A percentile compares a stretch with the other conserved stretches of the same genome.
phyloP scores from a whole-genome alignment of 257 asterid genomes.

The Penstemon barbatus region DNA sequence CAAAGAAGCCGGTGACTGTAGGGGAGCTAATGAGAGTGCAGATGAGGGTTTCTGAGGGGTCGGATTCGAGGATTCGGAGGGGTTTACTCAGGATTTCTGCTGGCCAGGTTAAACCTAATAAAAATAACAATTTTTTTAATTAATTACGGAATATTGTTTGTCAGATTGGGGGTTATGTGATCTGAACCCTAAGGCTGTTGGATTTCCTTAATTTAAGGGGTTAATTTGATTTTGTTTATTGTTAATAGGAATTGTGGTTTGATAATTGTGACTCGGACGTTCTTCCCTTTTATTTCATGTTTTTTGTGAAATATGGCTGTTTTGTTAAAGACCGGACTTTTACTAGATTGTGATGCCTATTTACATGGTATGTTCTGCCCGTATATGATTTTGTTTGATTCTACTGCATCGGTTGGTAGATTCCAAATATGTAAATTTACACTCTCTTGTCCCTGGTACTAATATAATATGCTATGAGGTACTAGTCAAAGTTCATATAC shows the following conservation, averaged over 20 bases:
- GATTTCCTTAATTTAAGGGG: neutral
- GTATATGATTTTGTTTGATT: neutral
- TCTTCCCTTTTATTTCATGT: neutral
- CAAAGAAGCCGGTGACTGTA: constrained; percentile 72
- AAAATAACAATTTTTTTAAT: too few species aligned
- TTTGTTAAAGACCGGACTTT: constrained; percentile 9
- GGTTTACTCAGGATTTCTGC: constrained; percentile 92
- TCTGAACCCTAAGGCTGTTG: neutral
- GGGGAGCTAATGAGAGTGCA: constrained; percentile 91
- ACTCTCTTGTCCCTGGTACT: neutral
- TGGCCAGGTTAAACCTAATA: constrained; percentile 60
- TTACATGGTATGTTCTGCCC: constrained; percentile 4
- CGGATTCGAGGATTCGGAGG: constrained; percentile 87
- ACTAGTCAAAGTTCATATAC: constrained; percentile 22
- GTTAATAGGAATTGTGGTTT: neutral
- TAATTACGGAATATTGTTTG: neutral
- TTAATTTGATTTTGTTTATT: constrained; percentile 3
- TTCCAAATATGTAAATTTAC: too few species aligned
- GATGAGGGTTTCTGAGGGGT: constrained; percentile 79
- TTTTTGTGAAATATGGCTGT: neutral
- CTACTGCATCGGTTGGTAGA: neutral
- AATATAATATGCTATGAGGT: constrained; percentile 10
- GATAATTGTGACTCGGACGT: constrained; percentile 5
- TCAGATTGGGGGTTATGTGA: constrained; percentile 9
- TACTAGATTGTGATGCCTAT: neutral